phyloP scores from a whole-genome alignment of 2,329 filamentous ascomycete genomes.

The Aspergillus tanneri region DNA sequence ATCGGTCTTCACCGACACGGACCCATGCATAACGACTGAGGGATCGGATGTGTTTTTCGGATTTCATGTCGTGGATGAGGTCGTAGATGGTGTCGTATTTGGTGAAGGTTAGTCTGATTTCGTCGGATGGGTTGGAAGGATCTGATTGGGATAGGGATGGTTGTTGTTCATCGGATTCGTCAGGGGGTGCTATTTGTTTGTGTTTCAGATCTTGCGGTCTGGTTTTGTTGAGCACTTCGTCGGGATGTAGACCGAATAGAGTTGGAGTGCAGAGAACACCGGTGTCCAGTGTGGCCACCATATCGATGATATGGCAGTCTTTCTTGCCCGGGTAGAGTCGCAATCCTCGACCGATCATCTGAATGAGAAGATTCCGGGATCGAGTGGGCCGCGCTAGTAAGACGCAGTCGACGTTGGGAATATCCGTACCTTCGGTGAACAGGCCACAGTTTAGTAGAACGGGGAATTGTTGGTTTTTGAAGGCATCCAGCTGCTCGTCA shows the following conservation, averaged over 20 bases:
- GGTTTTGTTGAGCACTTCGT: constrained; percentile 68
- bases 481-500: constrained; percentile 69
- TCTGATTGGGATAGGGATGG: constrained; percentile 10
- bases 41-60: constrained; percentile 73
- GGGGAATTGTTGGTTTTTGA: constrained; percentile 73
- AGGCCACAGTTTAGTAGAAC: constrained; percentile 93
- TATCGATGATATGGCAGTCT: constrained; percentile 93
- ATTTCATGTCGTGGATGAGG: constrained; percentile 76
- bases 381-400: constrained; percentile 82
- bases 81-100: constrained; percentile 93
- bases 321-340: constrained; percentile 75
- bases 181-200: constrained; percentile 37
- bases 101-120: constrained; percentile 69
- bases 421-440: constrained; percentile 96
- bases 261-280: constrained; percentile 90
- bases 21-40: constrained; percentile 83
- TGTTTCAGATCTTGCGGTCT: constrained; percentile 61
- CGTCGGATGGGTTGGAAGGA: constrained; percentile 15
- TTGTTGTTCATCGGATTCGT: constrained; percentile 18
- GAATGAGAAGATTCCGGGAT: constrained; percentile 88
- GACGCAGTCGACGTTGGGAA: constrained; percentile 94
- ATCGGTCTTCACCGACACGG: constrained; percentile 66
- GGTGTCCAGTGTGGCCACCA: constrained; percentile 80
- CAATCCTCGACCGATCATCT: constrained; percentile 97
- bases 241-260: constrained; percentile 85